Evolutionary conservation across 768 basidiomycete genomes (phyloP).

Genomic region (Austroboletus festivus): DNA sequence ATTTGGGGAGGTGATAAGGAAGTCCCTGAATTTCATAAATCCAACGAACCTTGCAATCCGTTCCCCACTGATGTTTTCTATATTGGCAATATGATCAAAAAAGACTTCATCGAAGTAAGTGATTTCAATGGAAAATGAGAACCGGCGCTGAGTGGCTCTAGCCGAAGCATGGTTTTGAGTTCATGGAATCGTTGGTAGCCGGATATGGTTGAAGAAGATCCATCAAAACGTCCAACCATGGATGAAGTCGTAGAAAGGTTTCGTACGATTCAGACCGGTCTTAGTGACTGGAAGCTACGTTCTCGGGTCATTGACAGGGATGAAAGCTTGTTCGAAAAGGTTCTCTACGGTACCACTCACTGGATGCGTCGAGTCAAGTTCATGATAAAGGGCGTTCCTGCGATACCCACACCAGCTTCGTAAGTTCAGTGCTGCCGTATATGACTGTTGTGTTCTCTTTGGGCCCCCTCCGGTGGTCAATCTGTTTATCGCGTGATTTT

Average conservation of each 20-base stretch:
- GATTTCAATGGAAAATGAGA: not conserved
- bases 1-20: constrained; percentile 41
- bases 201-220: constrained; percentile 39
- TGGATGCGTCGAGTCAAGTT: constrained; percentile 26
- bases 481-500: too few species aligned
- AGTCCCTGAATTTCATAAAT: constrained; percentile 36
- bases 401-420: constrained; percentile 13
- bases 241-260: constrained; percentile 35
- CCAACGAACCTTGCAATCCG: constrained; percentile 28
- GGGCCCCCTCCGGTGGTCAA: too few species aligned
- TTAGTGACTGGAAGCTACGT: constrained; percentile 27
- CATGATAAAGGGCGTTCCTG: constrained; percentile 13
- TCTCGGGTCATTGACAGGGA: constrained; percentile 20
- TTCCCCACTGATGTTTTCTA: constrained; percentile 45
- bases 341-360: constrained; percentile 12
- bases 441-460: too few species aligned
- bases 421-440: too few species aligned
- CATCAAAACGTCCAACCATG: constrained; percentile 36
- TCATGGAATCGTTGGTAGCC: constrained; percentile 33
- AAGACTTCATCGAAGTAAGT: constrained; percentile 31
- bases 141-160: not conserved
- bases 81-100: constrained; percentile 37
- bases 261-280: constrained; percentile 11
- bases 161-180: constrained; percentile 19
- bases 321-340: not conserved